Evolutionary conservation across 1,284 basidiomycete genomes (phyloP).

Genomic region (Tilletia indica): DNA sequence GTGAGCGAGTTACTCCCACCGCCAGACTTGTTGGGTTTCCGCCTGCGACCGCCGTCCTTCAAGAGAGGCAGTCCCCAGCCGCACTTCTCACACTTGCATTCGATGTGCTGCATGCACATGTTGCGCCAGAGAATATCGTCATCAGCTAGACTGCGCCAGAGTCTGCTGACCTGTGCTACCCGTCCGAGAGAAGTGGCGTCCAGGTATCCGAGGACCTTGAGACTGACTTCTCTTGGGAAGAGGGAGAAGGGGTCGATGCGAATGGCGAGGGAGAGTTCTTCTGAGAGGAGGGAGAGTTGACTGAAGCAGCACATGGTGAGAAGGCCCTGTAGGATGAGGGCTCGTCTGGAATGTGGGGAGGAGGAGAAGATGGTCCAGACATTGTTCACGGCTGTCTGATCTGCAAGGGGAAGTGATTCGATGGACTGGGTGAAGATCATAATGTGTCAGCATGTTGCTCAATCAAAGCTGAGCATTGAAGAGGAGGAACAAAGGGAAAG

Average conservation of each 20-base stretch:
- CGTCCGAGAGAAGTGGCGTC: slow-evolving; percentile 93
- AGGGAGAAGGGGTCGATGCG: slow-evolving; percentile 85
- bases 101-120: slow-evolving; percentile 98
- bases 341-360: slow-evolving; percentile 82
- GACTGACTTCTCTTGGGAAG: slow-evolving; percentile 83
- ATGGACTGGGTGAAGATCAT: slow-evolving; percentile 67
- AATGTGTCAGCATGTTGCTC: background rate
- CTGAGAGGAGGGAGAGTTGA: slow-evolving; percentile 92
- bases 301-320: slow-evolving; percentile 99
- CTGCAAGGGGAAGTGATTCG: slow-evolving; percentile 82
- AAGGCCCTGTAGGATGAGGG: slow-evolving; percentile 90
- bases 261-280: slow-evolving; percentile 85
- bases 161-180: slow-evolving; percentile 85
- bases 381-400: slow-evolving; percentile 83
- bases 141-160: slow-evolving; percentile 86
- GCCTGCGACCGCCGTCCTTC: slow-evolving; percentile 66
- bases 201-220: slow-evolving; percentile 86
- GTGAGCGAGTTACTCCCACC: background rate
- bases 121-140: slow-evolving; percentile 93
- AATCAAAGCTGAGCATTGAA: background rate
- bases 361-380: slow-evolving; percentile 97
- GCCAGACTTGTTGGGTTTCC: slow-evolving; percentile 31
- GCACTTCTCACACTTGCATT: slow-evolving; percentile 93
- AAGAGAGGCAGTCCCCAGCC: slow-evolving; percentile 95
- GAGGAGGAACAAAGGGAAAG: background rate